phyloP scores from a whole-genome alignment of 2,329 filamentous ascomycete species.

The Ramularia endophylla region DNA sequence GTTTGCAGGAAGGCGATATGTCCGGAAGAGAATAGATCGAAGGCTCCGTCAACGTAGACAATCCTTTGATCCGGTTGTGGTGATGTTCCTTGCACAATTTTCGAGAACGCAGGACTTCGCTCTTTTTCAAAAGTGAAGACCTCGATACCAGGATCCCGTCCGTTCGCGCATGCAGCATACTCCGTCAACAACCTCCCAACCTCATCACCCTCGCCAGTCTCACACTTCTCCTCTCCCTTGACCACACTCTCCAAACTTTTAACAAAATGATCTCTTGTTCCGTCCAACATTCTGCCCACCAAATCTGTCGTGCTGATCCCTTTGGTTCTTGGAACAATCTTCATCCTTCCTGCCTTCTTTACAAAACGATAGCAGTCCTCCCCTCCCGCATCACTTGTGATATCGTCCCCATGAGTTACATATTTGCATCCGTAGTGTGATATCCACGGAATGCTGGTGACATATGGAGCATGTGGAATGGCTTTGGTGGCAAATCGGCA shows the following conservation, averaged over 20 bases:
- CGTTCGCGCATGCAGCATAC: constrained; percentile 83
- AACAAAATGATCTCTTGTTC: constrained; percentile 92
- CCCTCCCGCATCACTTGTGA: constrained; percentile 87
- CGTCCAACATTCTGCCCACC: constrained; percentile 95
- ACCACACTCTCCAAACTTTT: constrained; percentile 47
- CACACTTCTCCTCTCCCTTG: constrained; percentile 23
- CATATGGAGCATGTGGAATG: constrained; percentile 83
- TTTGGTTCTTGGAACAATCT: constrained; percentile 92
- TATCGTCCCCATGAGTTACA: constrained; percentile 95
- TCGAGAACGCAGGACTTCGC: not conserved
- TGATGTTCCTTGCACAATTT: constrained; percentile 61
- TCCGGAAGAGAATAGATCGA: constrained; percentile 92
- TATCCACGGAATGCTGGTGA: constrained; percentile 90
- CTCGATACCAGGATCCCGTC: constrained; percentile 68
- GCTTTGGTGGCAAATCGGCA: constrained; percentile 90
- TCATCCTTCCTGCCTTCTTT: constrained; percentile 88
- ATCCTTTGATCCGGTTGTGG: constrained; percentile 74
- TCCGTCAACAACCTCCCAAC: constrained; percentile 74
- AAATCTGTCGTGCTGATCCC: constrained; percentile 96
- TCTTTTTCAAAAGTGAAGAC: constrained; percentile 54
- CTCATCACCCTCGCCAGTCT: constrained; percentile 50
- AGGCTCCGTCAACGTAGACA: constrained; percentile 94
- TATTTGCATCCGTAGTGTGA: constrained; percentile 92
- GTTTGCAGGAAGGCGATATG: constrained; percentile 90
- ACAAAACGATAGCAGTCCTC: constrained; percentile 98